These are phyloP conservation scores for Chytriomyces hyalinus DNA, from an alignment of 192 early-diverging fungal species.

Conservation along the genomic window DNA sequence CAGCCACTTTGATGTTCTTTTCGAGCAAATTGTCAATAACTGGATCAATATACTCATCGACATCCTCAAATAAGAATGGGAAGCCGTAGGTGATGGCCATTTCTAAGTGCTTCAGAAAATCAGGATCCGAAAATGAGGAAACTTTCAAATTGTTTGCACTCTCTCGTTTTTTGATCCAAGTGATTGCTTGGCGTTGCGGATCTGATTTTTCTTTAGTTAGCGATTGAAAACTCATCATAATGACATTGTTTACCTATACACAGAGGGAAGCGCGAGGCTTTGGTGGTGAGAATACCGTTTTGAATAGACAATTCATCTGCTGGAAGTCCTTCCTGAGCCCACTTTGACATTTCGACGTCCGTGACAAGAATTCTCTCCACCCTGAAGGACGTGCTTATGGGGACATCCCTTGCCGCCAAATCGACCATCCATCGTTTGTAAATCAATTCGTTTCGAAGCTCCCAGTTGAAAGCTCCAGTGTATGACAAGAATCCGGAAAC, in stretches of 20 bases:
- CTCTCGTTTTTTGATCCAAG: slow-evolving; percentile 67
- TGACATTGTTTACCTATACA: slow-evolving; percentile 46
- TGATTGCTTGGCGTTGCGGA: slow-evolving; percentile 66
- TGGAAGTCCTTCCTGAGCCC: slow-evolving; percentile 66
- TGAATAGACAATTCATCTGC: slow-evolving; percentile 68
- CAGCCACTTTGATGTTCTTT: slow-evolving; percentile 60
- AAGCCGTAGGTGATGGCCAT: slow-evolving; percentile 70
- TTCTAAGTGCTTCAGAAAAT: slow-evolving; percentile 68
- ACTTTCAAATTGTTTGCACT: slow-evolving; percentile 61
- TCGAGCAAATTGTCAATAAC: slow-evolving; percentile 69
- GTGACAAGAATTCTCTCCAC: slow-evolving; percentile 60
- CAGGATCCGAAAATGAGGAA: slow-evolving; percentile 64
- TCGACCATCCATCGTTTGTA: slow-evolving; percentile 65
- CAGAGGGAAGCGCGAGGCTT: slow-evolving; percentile 65
- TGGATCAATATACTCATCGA: slow-evolving; percentile 70
- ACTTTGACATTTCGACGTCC: slow-evolving; percentile 64
- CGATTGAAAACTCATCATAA: not conserved
- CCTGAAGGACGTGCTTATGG: slow-evolving; percentile 54
- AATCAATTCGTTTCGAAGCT: slow-evolving; percentile 62
- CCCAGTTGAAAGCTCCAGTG: slow-evolving; percentile 70
- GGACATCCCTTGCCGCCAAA: slow-evolving; percentile 47
- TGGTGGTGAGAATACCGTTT: slow-evolving; percentile 67
- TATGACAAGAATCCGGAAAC: slow-evolving; percentile 67
- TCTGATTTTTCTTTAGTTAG: slow-evolving; percentile 24
- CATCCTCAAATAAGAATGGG: slow-evolving; percentile 68